phyloP scores from a whole-genome alignment of 1,284 basidiomycete genomes.

The Rhodotorula sp. region DNA sequence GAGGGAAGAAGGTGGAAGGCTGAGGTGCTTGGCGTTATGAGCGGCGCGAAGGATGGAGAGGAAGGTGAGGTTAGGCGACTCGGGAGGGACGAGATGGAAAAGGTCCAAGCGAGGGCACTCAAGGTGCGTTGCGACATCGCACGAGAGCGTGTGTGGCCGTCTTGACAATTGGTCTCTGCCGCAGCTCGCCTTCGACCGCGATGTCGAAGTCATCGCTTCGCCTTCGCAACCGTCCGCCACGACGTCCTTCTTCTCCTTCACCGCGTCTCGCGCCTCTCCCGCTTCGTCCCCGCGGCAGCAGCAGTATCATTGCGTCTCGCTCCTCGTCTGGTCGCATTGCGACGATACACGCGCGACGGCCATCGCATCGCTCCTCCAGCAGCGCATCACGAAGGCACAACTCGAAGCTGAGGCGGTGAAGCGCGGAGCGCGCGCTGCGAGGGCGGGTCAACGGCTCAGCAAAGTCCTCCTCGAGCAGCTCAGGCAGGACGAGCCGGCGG shows the following conservation, averaged over 20 bases:
- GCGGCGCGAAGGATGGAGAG: conserved; percentile 62
- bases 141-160: background rate
- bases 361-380: conserved; percentile 17
- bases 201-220: conserved; percentile 91
- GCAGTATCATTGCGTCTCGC: conserved; percentile 83
- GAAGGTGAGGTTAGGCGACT: conserved; percentile 55
- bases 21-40: conserved; percentile 84
- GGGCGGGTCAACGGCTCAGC: conserved; percentile 21
- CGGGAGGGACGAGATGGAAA: conserved; percentile 76
- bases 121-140: conserved; percentile 61
- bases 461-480: conserved; percentile 26
- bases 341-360: conserved; percentile 71
- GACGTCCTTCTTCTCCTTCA: conserved; percentile 87
- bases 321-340: conserved; percentile 91
- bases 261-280: conserved; percentile 65
- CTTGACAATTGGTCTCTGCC: background rate
- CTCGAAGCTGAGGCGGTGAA: conserved; percentile 19
- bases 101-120: conserved; percentile 84
- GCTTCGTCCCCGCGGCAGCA: conserved; percentile 51
- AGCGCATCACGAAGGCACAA: conserved; percentile 37
- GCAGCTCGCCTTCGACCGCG: conserved; percentile 81
- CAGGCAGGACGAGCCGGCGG: conserved; percentile 32
- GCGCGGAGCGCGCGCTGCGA: conserved; percentile 4
- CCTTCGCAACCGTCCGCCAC: conserved; percentile 87
- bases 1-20: conserved; percentile 92